Base-by-base conservation (phyloP, 345 rosid genomes). In the Rhodamnia argentea region DNA sequence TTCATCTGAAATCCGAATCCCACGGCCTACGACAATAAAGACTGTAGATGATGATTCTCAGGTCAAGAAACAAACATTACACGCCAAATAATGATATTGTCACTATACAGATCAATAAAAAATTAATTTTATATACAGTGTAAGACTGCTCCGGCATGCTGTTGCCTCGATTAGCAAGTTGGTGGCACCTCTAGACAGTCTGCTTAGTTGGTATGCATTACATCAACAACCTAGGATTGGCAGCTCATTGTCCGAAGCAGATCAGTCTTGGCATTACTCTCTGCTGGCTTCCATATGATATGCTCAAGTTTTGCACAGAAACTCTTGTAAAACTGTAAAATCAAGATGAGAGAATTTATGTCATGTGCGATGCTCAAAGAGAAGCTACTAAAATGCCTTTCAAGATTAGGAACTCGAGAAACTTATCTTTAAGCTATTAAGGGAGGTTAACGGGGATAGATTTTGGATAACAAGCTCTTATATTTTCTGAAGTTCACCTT, bases 281-380 rank as follows among this genome's bases (percentile, higher is more conserved):
- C 95, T 7, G 89, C 42, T n/a, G 98, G 93, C 88, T 89, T 94
- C 98, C 97, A 95, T 83, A 96, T 95, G 87, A 96, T 91, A 86
- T 90, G 89, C 47, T 93, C 98, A 12, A 96, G 95, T 84, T 92
- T 94, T 8, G 89, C 86, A 87, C 98, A 94, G 86, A 95, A 90
- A 58, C 88, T 92, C 93, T 95, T 94, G 95, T 94, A 95, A 87
- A 96, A 96, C 98, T 95, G 92, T 87, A 76, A 88, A 37, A 88
- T 18, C 26, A 4, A 51, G 84, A 52, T 0, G 0, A 32, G 15
- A 82, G 18, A 54, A 27, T 52, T 50, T 32, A 82, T 13, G 52
- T 82, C 84, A 9, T 18, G 78, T 4, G 13, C 1, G 13, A 18
- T 9, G 26, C 78, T 70, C 13, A 32, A 70, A 70, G 7, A 70